These are phyloP conservation scores for Chenopodium album DNA, from an alignment of 148 eudicot genomes.

Conservation along the genomic window DNA sequence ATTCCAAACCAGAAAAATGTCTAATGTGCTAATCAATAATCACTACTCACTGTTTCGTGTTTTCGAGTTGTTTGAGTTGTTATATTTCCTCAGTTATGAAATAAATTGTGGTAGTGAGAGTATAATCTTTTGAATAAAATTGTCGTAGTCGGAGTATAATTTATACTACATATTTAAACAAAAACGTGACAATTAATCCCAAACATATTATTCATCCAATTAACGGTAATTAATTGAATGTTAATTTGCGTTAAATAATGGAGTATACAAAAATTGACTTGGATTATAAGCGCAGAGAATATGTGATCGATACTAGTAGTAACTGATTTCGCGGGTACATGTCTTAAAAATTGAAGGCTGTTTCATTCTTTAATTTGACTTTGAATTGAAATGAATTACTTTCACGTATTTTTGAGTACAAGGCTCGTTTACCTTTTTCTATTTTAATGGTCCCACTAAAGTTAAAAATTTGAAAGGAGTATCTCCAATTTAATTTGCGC, in stretches of 20 bases:
- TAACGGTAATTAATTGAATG: too few species aligned
- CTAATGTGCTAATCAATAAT: too few species aligned
- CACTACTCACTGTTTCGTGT: background rate
- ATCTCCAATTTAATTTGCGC: slow-evolving; percentile 16
- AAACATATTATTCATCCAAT: background rate
- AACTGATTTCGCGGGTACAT: slow-evolving; percentile 18
- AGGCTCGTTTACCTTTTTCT: slow-evolving; percentile 13
- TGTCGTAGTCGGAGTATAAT: too few species aligned
- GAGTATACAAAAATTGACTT: background rate
- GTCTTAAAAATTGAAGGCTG: slow-evolving; percentile 21
- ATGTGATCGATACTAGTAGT: background rate
- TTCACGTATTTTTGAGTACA: background rate
- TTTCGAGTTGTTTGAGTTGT: background rate
- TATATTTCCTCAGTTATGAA: background rate
- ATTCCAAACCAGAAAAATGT: too few species aligned
- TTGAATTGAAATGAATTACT: background rate
- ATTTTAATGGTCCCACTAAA: slow-evolving; percentile 22
- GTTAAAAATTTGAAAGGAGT: slow-evolving; percentile 11
- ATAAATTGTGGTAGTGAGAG: too few species aligned
- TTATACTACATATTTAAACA: too few species aligned
- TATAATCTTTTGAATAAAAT: too few species aligned
- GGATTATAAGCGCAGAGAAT: slow-evolving; percentile 16
- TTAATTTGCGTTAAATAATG: background rate
- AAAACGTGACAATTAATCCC: too few species aligned
- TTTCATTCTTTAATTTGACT: slow-evolving; percentile 7